Percentiles rank a stretch among this genome's conserved stretches.
Conservation (phyloP, 805 yeast species). For the Cyberlindnera maritima region DNA sequence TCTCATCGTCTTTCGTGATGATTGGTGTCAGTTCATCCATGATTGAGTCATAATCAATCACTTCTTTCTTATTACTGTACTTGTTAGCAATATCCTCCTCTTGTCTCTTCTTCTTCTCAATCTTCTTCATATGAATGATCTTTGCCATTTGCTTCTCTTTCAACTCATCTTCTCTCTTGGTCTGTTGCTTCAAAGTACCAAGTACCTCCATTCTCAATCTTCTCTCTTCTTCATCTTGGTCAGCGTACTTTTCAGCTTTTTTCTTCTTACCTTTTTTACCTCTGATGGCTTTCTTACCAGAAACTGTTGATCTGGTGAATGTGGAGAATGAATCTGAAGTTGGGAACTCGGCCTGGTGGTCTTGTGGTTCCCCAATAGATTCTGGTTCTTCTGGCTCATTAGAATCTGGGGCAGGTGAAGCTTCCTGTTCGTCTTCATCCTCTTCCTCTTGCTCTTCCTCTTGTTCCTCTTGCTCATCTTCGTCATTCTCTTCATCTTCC, state of each 20-base stretch:
- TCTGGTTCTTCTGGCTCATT: too few species aligned
- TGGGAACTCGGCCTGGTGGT: conserved; percentile 13
- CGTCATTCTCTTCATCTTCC: background rate
- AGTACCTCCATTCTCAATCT: conserved; percentile 69
- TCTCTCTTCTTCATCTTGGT: conserved; percentile 91
- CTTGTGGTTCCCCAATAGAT: conserved; percentile 13
- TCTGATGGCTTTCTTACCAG: conserved; percentile 48
- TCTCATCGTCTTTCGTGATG: conserved; percentile 41
- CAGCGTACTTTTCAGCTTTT: conserved; percentile 79
- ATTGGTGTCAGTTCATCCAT: conserved; percentile 34
- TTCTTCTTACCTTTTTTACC: conserved; percentile 85
- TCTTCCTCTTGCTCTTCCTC: conserved; percentile 6
- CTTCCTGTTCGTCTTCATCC: background rate
- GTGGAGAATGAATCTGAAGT: conserved; percentile 7
- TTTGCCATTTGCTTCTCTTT: conserved; percentile 33
- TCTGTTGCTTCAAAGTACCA: conserved; percentile 71
- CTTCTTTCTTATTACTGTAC: conserved; percentile 37
- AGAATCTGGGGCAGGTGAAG: too few species aligned
- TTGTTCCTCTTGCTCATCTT: conserved; percentile 6
- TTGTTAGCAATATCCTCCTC: conserved; percentile 35
- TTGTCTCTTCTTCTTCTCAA: conserved; percentile 35
- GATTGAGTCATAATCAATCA: conserved; percentile 43
- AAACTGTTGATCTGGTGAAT: conserved; percentile 4
- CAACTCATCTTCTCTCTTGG: conserved; percentile 35
- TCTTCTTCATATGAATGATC: conserved; percentile 33